Percentiles rank a stretch among this genome's conserved stretches.
Evolutionary conservation across 176 grass and related monocot genomes (phyloP).

Genomic region (Luzula sylvatica): DNA sequence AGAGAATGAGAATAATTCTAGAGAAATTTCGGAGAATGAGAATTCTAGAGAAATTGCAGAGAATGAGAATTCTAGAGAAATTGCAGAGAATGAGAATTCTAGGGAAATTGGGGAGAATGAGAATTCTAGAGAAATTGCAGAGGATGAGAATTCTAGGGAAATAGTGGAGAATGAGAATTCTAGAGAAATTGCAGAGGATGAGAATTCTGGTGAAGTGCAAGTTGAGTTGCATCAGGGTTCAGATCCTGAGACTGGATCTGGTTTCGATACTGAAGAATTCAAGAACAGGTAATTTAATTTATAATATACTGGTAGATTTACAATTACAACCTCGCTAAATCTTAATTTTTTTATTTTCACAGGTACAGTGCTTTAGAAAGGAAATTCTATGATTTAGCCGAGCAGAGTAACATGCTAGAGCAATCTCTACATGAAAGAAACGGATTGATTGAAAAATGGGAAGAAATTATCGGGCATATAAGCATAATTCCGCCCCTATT

Average conservation of each 20-base stretch:
- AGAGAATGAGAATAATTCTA: not conserved
- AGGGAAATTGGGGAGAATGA: too few relatives aligned
- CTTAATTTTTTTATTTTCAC: conserved; percentile 5
- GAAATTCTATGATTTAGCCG: conserved; percentile 84
- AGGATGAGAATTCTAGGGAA: not conserved
- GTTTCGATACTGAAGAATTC: conserved; percentile 34
- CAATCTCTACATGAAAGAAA: conserved; percentile 92
- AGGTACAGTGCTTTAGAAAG: conserved; percentile 62
- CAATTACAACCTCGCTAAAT: not conserved
- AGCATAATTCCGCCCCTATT: conserved; percentile 51
- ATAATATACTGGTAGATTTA: not conserved
- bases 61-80: conserved; percentile 8
- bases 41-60: conserved; percentile 1
- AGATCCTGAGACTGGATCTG: conserved; percentile 19
- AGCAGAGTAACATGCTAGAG: conserved; percentile 95
- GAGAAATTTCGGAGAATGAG: not conserved
- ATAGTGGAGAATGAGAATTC: conserved; percentile 2
- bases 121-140: too few relatives aligned
- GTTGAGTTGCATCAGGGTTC: conserved; percentile 29
- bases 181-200: conserved; percentile 4
- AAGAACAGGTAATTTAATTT: conserved; percentile 32
- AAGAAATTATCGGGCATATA: conserved; percentile 64
- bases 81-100: too few relatives aligned
- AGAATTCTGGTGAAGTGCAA: conserved; percentile 8
- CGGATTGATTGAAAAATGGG: conserved; percentile 78